These are phyloP conservation scores for Naganishia friedmannii DNA, from an alignment of 768 basidiomycete species.

Conservation along the genomic window DNA sequence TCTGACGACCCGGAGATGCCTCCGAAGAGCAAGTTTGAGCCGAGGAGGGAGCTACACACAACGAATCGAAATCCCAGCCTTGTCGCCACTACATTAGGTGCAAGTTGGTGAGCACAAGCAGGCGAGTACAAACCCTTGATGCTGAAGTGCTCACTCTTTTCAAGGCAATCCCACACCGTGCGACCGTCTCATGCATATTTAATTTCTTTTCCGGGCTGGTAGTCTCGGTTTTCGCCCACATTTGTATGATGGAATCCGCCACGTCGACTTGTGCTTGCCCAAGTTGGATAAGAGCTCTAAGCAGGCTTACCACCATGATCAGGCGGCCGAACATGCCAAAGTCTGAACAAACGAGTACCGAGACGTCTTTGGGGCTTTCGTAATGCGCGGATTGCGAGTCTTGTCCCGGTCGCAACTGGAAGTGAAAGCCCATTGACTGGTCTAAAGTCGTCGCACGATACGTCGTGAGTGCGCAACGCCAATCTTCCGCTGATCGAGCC, in stretches of 20 bases:
- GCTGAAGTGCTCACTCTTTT: conserved; percentile 38
- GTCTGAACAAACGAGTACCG: conserved; percentile 40
- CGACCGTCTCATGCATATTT: neutral
- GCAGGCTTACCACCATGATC: conserved; percentile 49
- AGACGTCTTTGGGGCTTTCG: conserved; percentile 13
- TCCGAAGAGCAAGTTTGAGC: conserved; percentile 5
- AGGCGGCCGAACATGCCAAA: conserved; percentile 53
- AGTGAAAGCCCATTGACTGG: conserved; percentile 45
- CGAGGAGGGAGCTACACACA: conserved; percentile 39
- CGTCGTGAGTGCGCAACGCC: conserved; percentile 44
- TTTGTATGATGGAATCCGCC: conserved; percentile 45
- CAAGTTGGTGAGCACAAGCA: neutral
- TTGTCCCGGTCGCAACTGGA: conserved; percentile 32
- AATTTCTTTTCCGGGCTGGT: neutral
- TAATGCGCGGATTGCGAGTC: conserved; percentile 6
- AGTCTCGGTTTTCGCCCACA: conserved; percentile 34
- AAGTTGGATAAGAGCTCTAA: conserved; percentile 51
- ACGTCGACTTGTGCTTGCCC: conserved; percentile 51
- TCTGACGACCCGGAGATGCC: conserved; percentile 7
- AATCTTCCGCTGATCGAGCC: conserved; percentile 47
- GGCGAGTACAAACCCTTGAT: neutral
- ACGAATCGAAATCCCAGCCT: conserved; percentile 54
- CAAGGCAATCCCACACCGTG: conserved; percentile 36
- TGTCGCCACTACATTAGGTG: conserved; percentile 48
- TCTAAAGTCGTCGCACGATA: conserved; percentile 46